phyloP scores from a whole-genome alignment of 768 basidiomycete genomes.

The Amanita fuliginea region DNA sequence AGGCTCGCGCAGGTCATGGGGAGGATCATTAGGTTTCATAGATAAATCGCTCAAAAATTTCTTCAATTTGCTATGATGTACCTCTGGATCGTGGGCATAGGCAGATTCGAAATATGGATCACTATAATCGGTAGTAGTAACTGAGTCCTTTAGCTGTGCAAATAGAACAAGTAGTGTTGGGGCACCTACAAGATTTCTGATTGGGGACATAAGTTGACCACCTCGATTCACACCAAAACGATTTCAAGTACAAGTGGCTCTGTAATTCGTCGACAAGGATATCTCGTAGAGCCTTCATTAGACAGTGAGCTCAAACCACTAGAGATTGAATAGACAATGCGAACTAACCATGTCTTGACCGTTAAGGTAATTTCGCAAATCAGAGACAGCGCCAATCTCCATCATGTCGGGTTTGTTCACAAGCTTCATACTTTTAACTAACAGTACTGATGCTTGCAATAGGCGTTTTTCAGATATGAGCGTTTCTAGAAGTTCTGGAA shows the following conservation, averaged over 20 bases:
- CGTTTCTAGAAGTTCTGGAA: slow-evolving; percentile 87
- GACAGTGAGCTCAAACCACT: slow-evolving; percentile 4
- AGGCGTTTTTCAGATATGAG: slow-evolving; percentile 95
- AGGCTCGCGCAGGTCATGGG: slow-evolving; percentile 47
- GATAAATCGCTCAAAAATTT: slow-evolving; percentile 57
- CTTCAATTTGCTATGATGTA: slow-evolving; percentile 38
- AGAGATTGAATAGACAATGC: not conserved
- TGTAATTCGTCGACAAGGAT: slow-evolving; percentile 94
- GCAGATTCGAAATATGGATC: slow-evolving; percentile 23
- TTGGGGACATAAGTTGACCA: slow-evolving; percentile 80
- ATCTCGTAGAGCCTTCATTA: slow-evolving; percentile 69
- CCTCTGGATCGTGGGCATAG: slow-evolving; percentile 23
- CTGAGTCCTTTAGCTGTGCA: slow-evolving; percentile 22
- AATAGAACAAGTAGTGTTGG: not conserved
- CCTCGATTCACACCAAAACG: slow-evolving; percentile 89
- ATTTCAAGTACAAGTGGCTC: slow-evolving; percentile 94
- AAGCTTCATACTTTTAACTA: slow-evolving; percentile 80
- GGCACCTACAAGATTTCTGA: slow-evolving; percentile 60
- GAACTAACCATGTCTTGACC: slow-evolving; percentile 72
- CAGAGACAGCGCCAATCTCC: slow-evolving; percentile 91
- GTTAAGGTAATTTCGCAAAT: slow-evolving; percentile 74
- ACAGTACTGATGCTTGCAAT: slow-evolving; percentile 76
- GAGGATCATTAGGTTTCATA: slow-evolving; percentile 68
- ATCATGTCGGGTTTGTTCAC: slow-evolving; percentile 89
- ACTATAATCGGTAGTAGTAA: slow-evolving; percentile 52